phyloP scores from a whole-genome alignment of 139 green algal genomes.

The Closterium sp. region DNA sequence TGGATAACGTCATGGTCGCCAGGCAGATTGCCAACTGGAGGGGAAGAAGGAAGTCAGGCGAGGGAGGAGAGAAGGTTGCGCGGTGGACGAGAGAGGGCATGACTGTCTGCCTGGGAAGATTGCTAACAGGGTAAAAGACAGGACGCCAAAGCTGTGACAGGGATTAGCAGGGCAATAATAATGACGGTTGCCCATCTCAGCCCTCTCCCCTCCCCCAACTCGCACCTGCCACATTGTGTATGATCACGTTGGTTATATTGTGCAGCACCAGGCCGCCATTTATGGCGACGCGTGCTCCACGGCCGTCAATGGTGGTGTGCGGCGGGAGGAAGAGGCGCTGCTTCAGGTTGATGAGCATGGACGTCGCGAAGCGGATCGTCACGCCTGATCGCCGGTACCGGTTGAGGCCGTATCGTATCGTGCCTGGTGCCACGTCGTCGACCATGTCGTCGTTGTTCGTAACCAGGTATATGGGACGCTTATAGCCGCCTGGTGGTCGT shows the following conservation, averaged over 20 bases:
- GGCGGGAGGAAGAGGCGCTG: not conserved
- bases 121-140: too few relatives aligned
- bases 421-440: not conserved
- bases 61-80: not conserved
- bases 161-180: too few relatives aligned
- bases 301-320: constrained; percentile 10
- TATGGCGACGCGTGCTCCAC: not conserved
- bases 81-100: not conserved
- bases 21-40: constrained; percentile 3
- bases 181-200: too few relatives aligned
- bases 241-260: constrained; percentile 16
- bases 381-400: not conserved
- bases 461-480: not conserved
- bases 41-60: not conserved
- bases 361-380: not conserved
- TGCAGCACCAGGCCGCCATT: not conserved
- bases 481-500: not conserved
- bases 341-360: constrained; percentile 20
- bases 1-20: constrained; percentile 1
- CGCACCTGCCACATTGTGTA: constrained; percentile 7
- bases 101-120: too few relatives aligned
- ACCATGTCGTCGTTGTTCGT: not conserved
- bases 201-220: not conserved
- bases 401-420: not conserved
- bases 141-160: too few relatives aligned